Evolutionary conservation across 106 monocot genomes (phyloP).

Genomic region (Phalaenopsis equestris): DNA sequence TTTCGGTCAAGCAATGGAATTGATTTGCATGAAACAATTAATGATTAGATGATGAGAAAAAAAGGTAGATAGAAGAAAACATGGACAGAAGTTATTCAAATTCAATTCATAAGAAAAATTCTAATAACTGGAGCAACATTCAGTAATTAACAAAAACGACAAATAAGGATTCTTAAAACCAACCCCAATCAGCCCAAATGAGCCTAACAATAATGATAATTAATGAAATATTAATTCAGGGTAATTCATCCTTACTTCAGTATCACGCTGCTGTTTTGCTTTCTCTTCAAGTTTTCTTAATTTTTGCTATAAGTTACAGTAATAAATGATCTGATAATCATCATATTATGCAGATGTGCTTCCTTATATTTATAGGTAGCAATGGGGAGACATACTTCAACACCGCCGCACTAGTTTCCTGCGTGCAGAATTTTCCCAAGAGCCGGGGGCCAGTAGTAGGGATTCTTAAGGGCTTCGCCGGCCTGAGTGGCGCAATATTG

Average conservation of each 20-base stretch:
- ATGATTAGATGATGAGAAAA: too few species aligned
- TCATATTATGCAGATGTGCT: conserved; percentile 60
- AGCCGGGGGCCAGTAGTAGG: conserved; percentile 78
- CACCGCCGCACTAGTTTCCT: conserved; percentile 71
- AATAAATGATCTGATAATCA: neutral
- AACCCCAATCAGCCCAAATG: neutral
- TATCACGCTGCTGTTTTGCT: too few species aligned
- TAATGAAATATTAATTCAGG: neutral
- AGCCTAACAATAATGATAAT: neutral
- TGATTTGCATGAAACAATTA: too few species aligned
- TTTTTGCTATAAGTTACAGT: too few species aligned
- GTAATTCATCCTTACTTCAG: neutral
- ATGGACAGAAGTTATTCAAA: too few species aligned
- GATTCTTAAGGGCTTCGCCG: conserved; percentile 88
- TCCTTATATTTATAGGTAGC: conserved; percentile 71
- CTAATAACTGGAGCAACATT: neutral
- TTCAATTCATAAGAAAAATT: neutral
- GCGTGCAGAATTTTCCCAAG: conserved; percentile 88
- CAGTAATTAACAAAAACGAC: neutral
- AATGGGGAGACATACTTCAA: conserved; percentile 92
- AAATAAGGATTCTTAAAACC: neutral
- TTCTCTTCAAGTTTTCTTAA: too few species aligned
- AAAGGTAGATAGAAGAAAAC: too few species aligned
- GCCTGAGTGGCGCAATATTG: conserved; percentile 81
- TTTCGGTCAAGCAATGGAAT: neutral